Conservation (phyloP, 2,329 filamentous ascomycete genomes). For the Dactylellina sp. region DNA sequence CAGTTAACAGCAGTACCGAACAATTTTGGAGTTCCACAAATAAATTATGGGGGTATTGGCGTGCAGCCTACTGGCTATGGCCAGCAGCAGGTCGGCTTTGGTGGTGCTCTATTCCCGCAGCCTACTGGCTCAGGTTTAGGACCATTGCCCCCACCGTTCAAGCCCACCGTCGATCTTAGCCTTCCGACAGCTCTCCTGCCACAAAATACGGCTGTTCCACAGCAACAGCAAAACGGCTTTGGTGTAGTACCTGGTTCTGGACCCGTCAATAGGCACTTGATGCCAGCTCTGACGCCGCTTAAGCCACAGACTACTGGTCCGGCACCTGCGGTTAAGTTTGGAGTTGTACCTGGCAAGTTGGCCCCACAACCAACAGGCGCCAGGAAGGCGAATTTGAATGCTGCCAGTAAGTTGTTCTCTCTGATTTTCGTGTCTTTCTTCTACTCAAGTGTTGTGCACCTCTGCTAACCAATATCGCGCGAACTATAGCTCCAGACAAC, state of each 20-base stretch:
- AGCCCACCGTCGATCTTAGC: conserved; percentile 69
- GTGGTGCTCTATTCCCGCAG: conserved; percentile 64
- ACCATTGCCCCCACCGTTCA: conserved; percentile 70
- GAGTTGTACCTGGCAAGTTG: conserved; percentile 78
- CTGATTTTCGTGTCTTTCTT: conserved; percentile 10
- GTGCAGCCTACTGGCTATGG: conserved; percentile 67
- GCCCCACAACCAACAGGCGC: conserved; percentile 83
- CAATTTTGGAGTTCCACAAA: conserved; percentile 62
- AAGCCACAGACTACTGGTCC: conserved; percentile 85
- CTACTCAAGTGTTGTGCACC: conserved; percentile 18
- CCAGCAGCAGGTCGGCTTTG: conserved; percentile 69
- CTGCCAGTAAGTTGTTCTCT: conserved; percentile 84
- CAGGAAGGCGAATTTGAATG: conserved; percentile 84
- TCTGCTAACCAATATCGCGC: conserved; percentile 19
- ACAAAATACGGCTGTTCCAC: conserved; percentile 65
- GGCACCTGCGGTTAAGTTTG: conserved; percentile 87
- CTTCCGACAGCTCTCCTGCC: conserved; percentile 65
- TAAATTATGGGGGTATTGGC: conserved; percentile 61
- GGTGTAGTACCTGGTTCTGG: conserved; percentile 65
- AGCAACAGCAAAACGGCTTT: conserved; percentile 66
- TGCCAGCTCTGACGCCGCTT: conserved; percentile 70
- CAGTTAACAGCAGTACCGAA: conserved; percentile 59
- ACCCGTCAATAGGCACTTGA: conserved; percentile 70
- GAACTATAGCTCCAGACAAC: conserved; percentile 72
- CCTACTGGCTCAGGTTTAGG: conserved; percentile 68